phyloP scores from a whole-genome alignment of 2,329 filamentous ascomycete genomes.

The Paraconiothyrium sp. region DNA sequence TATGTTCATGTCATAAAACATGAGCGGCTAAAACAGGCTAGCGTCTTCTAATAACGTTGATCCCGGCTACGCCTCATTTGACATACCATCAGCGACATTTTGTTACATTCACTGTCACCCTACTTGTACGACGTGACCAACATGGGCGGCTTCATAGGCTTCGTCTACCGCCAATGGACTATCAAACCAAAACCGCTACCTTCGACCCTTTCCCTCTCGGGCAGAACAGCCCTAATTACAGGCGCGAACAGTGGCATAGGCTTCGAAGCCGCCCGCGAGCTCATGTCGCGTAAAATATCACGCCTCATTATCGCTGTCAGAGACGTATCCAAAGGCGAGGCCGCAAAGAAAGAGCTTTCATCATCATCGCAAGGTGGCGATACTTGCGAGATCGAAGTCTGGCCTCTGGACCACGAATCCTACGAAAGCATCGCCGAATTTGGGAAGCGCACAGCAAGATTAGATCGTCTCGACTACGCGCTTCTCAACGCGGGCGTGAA shows the following conservation, averaged over 20 bases:
- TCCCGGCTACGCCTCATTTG: too few relatives aligned
- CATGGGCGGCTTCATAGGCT: constrained; percentile 28
- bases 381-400: constrained; percentile 53
- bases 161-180: constrained; percentile 25
- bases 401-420: constrained; percentile 58
- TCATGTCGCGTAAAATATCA: constrained; percentile 54
- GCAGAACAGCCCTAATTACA: constrained; percentile 60
- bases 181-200: constrained; percentile 26
- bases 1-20: background rate
- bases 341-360: constrained; percentile 53
- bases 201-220: constrained; percentile 39
- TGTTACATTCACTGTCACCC: background rate
- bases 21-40: background rate
- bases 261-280: constrained; percentile 60
- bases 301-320: constrained; percentile 59
- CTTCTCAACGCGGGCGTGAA: constrained; percentile 52
- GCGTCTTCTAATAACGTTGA: background rate
- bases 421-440: constrained; percentile 58
- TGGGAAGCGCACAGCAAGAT: constrained; percentile 45
- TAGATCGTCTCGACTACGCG: constrained; percentile 56
- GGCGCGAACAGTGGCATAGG: constrained; percentile 63
- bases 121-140: background rate
- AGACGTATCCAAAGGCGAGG: constrained; percentile 53
- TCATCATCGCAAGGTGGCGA: constrained; percentile 39
- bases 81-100: background rate